Conservation (phyloP, 148 eudicot species). For the Mesembryanthemum crystallinum region DNA sequence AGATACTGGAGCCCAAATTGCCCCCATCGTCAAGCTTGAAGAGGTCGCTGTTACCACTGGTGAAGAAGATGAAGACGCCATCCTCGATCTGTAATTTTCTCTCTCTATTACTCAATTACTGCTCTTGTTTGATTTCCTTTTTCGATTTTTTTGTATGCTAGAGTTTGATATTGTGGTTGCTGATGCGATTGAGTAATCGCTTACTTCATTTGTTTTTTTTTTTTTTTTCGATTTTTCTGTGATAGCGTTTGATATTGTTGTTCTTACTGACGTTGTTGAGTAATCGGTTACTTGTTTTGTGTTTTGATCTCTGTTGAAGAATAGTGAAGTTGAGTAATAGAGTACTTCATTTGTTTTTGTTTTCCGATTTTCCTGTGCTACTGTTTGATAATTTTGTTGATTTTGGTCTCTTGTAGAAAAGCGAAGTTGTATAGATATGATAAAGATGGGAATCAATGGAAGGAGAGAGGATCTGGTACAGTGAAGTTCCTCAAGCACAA, state of each 20-base stretch:
- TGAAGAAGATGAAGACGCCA: conserved; percentile 69
- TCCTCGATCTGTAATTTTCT: conserved; percentile 60
- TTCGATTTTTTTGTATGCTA: neutral
- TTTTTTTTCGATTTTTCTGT: neutral
- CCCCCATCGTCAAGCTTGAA: conserved; percentile 72
- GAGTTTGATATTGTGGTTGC: neutral
- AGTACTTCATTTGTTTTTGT: too few species aligned
- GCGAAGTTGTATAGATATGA: conserved; percentile 87
- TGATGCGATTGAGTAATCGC: too few species aligned
- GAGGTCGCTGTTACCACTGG: conserved; percentile 74
- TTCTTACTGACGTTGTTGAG: too few species aligned
- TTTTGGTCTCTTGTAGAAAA: conserved; percentile 36
- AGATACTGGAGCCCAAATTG: conserved; percentile 77
- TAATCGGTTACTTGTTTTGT: neutral
- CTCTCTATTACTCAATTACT: neutral
- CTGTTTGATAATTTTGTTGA: neutral
- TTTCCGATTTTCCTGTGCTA: too few species aligned
- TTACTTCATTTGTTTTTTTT: too few species aligned
- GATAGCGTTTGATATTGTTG: conserved; percentile 4
- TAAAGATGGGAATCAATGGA: conserved; percentile 94
- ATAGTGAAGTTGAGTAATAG: too few species aligned
- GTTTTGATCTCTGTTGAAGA: too few species aligned
- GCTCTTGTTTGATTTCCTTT: neutral
- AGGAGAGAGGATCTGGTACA: conserved; percentile 86
- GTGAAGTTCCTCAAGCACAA: conserved; percentile 87